Conservation (phyloP, 306 rosid species). For the Senna tora region DNA sequence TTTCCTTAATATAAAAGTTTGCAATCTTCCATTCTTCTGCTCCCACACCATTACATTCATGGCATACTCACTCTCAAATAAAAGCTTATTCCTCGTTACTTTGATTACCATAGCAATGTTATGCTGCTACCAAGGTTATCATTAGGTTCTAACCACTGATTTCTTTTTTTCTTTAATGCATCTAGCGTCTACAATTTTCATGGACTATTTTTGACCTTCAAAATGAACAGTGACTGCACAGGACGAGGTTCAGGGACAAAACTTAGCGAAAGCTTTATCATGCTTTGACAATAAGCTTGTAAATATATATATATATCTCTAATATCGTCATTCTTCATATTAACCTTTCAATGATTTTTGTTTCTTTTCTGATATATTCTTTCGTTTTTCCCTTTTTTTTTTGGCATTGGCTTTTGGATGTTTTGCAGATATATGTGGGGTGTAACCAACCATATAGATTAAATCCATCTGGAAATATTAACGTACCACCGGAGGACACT, state of each 20-base stretch:
- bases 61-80: slow-evolving; percentile 36
- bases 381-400: background rate
- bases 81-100: slow-evolving; percentile 29
- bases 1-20: slow-evolving; percentile 31
- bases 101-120: slow-evolving; percentile 32
- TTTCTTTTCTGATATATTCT: slow-evolving; percentile 4
- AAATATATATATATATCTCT: slow-evolving; percentile 39
- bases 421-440: slow-evolving; percentile 55
- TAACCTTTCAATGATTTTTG: too few relatives aligned
- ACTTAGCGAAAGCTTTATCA: slow-evolving; percentile 48
- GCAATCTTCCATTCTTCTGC: slow-evolving; percentile 12
- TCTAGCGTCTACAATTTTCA: background rate
- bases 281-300: slow-evolving; percentile 67
- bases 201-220: background rate
- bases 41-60: slow-evolving; percentile 36
- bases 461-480: slow-evolving; percentile 65
- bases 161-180: background rate
- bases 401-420: slow-evolving; percentile 4
- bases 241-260: slow-evolving; percentile 43
- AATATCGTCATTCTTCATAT: slow-evolving; percentile 18
- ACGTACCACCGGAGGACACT: slow-evolving; percentile 58
- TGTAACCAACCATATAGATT: slow-evolving; percentile 67
- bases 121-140: slow-evolving; percentile 53
- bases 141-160: background rate
- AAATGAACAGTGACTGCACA: slow-evolving; percentile 50